phyloP scores from a whole-genome alignment of 345 rosid species.

The Pugionium cornutum region DNA sequence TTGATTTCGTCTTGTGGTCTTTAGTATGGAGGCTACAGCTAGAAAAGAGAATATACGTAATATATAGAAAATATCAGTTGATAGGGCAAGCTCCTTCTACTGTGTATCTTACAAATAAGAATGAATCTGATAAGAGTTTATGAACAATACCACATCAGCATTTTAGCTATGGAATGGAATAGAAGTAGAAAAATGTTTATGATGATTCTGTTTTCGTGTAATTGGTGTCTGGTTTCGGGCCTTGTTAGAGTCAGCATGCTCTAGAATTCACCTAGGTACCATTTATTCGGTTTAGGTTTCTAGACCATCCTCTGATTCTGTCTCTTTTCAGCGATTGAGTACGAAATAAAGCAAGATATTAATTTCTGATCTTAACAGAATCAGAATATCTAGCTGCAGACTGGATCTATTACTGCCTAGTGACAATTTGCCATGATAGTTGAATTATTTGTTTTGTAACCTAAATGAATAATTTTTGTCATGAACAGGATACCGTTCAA shows the following conservation, averaged over 20 bases:
- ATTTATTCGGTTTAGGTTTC: background rate
- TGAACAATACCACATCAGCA: background rate
- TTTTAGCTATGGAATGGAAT: background rate
- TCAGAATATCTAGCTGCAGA: slow-evolving; percentile 16
- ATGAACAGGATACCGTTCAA: slow-evolving; percentile 74
- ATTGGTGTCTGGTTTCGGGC: slow-evolving; percentile 6
- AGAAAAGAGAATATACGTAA: background rate
- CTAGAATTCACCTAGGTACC: slow-evolving; percentile 2
- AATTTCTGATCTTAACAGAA: background rate
- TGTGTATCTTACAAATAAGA: background rate
- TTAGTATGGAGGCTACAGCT: slow-evolving; percentile 6
- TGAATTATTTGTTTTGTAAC: slow-evolving; percentile 3
- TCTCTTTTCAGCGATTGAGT: background rate
- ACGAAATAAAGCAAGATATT: background rate
- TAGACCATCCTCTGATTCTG: background rate
- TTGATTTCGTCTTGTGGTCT: background rate
- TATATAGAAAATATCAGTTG: background rate
- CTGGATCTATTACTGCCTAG: background rate
- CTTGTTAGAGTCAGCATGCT: background rate
- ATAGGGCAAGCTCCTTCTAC: slow-evolving; percentile 1
- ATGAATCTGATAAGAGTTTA: background rate
- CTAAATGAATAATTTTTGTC: background rate
- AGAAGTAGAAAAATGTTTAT: background rate
- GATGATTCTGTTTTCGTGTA: slow-evolving; percentile 1
- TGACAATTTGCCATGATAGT: background rate